These are phyloP conservation scores for Plectosphaerella sp. DNA, from an alignment of 2,329 filamentous ascomycete species.

Conservation along the genomic window DNA sequence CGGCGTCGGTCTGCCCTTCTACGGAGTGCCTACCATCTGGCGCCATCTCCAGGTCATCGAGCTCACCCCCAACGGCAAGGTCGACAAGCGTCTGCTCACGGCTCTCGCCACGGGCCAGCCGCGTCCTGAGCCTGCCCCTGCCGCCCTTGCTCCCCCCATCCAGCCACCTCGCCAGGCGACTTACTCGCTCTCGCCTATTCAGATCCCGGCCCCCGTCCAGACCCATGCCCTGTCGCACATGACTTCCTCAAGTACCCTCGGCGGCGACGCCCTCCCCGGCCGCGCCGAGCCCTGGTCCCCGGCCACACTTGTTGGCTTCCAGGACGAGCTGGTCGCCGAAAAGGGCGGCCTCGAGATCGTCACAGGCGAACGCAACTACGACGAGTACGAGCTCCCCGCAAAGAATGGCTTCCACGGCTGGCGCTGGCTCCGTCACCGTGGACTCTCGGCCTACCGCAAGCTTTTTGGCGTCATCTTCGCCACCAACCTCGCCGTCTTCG, in stretches of 20 bases:
- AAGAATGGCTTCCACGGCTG: conserved; percentile 35
- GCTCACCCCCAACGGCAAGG: conserved; percentile 51
- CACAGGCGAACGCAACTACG: conserved; percentile 6
- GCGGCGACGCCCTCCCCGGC: neutral
- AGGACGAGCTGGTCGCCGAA: conserved; percentile 4
- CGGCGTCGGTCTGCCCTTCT: conserved; percentile 44
- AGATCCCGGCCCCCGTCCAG: neutral
- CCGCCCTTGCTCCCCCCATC: neutral
- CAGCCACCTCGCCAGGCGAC: neutral
- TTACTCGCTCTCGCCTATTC: neutral
- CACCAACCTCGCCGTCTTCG: conserved; percentile 43
- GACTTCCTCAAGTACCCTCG: neutral
- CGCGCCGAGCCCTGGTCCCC: neutral
- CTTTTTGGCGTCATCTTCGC: conserved; percentile 51
- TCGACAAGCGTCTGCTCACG: conserved; percentile 44
- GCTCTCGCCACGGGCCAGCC: conserved; percentile 19
- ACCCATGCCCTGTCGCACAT: neutral
- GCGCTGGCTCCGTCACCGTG: conserved; percentile 34
- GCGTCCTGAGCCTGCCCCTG: neutral
- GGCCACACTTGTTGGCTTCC: neutral
- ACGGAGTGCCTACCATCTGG: conserved; percentile 45
- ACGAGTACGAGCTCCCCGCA: conserved; percentile 28
- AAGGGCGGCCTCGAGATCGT: conserved; percentile 7
- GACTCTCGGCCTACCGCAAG: conserved; percentile 51
- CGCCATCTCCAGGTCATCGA: conserved; percentile 39